Evolutionary conservation across 177 flowering plant genomes (phyloP), one percentile per base, ranked within the genome.

Genomic region (Vitis hybrid): DNA sequence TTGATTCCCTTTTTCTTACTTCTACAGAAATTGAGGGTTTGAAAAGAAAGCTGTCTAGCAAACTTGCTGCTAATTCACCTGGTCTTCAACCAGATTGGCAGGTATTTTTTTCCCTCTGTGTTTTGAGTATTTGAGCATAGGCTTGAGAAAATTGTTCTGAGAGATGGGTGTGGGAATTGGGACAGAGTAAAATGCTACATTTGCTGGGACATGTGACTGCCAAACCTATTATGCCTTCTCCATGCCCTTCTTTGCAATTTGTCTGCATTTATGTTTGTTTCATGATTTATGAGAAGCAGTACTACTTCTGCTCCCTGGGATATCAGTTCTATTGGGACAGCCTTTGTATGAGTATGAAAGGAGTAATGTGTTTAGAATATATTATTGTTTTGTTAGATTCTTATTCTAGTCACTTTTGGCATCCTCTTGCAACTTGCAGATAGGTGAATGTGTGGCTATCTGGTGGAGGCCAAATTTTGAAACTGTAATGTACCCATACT

Each of bases 401-500:
- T 56, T 55, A 17, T 6, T 55, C 2, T 49, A 74, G 13, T 54
- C 27, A 24, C 27, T 24, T 24, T 24, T 24, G 27, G 27, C 27
- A 24, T 24, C 27, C 27, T 24, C 27, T 24, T 24, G 27, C 27
- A 24, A 24, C 27, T 24, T 84, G 81, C 90, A 94, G 98, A 89
- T 93, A 75, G 99, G 98, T 9, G 98, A 94, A 68, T 93, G 97
- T 75, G 97, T 94, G 18, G 99, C 96, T 32, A 84, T 83, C 60
- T 94, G 99, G 99, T 91, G 99, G 98, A 85, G 99, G 80, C 99
- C 99, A 74, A 93, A 94, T 77, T 94, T 93, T 78, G 99, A 94
- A 69, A 93, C 97, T 7, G 82, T 87, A 6, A 86, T 91, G 96
- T 93, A 91, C 72, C 99, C 99, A 2, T 94, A 94, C 68, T 94